These are phyloP conservation scores for Phialophora macrospora DNA, from an alignment of 2,329 filamentous ascomycete genomes.

Conservation along the genomic window DNA sequence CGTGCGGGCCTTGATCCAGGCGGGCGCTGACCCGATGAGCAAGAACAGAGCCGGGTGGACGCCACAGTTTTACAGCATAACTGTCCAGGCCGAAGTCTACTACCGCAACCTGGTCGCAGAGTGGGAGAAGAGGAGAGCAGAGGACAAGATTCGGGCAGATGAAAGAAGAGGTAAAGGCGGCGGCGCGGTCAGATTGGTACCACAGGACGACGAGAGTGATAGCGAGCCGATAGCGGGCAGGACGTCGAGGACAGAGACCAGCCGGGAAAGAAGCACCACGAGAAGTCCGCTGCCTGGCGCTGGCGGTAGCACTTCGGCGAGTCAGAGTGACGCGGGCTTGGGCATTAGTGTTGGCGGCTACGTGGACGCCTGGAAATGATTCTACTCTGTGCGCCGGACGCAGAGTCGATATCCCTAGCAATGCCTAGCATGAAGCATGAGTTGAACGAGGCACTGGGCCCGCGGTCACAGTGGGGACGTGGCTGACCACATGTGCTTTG, in stretches of 20 bases:
- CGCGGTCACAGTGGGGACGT: slow-evolving; percentile 8
- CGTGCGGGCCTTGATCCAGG: slow-evolving; percentile 74
- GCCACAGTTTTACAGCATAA: slow-evolving; percentile 80
- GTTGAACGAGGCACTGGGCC: neutral
- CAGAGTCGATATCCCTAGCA: neutral
- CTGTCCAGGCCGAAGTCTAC: slow-evolving; percentile 82
- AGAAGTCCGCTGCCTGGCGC: slow-evolving; percentile 9
- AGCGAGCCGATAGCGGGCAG: slow-evolving; percentile 18
- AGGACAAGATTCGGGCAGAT: slow-evolving; percentile 40
- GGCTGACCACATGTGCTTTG: slow-evolving; percentile 13
- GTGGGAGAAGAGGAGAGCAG: slow-evolving; percentile 65
- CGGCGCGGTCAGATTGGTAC: slow-evolving; percentile 33
- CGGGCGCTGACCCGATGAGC: slow-evolving; percentile 74
- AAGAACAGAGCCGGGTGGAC: slow-evolving; percentile 81
- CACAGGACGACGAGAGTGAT: slow-evolving; percentile 33
- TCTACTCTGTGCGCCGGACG: neutral
- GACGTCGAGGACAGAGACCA: slow-evolving; percentile 12
- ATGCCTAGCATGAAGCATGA: neutral
- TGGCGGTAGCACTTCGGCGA: neutral
- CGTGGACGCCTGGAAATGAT: slow-evolving; percentile 35
- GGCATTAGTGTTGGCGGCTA: slow-evolving; percentile 34
- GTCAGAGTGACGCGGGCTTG: slow-evolving; percentile 33
- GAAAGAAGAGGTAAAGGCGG: slow-evolving; percentile 34
- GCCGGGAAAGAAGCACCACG: slow-evolving; percentile 20
- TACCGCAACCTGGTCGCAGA: slow-evolving; percentile 77